Base-by-base conservation (phyloP, 2,329 filamentous ascomycete species). In the Diaporthe longicolla region DNA sequence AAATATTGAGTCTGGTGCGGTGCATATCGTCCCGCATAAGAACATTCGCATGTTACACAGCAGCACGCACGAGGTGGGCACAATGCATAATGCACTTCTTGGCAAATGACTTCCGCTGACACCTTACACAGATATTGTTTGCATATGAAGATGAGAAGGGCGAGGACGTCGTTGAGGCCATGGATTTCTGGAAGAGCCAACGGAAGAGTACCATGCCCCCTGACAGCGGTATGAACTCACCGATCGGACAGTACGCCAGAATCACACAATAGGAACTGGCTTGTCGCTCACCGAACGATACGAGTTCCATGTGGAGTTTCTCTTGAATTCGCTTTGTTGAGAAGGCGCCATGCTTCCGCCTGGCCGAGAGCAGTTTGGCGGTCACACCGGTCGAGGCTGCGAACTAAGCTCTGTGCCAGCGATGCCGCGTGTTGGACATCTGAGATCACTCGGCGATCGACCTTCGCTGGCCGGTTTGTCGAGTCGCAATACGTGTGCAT, bases 21-120 rank as follows among this genome's bases (percentile, higher is more conserved):
- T 98, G 76, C 95, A 98, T 82, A 98, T 99, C 79, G 93, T 98
- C 82, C 97, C 95, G 73, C 95, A 95, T 80, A 97, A 95, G 89
- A 98, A 97, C 81, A 97, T 98, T 80, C 92, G 97, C 80, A 98
- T 98, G 95, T 88, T 99, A 78, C 97, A 99, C 85, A 96, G 95
- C 82, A 98, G 95, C 80, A 98, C 96, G 74, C 92, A 97, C 87
- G 97, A 99, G 92, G 97, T 98, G 86, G 85, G 90, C 24, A 3
- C 26, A 43, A 70, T 69, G 24, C 45, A 50, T 40, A 11, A 72
- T 32, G 13, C 26, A 35, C 5, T 43, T 40, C 10, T 7, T 10
- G 15, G 21, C n/a, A 21, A 29, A 48, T 9, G 32, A 40, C 37
- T 11, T 26, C n/a, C 76, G 40, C 79, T 84, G 69, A 82, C 80